phyloP scores from a whole-genome alignment of 164 flowering plant genomes.

The Aristolochia contorta region DNA sequence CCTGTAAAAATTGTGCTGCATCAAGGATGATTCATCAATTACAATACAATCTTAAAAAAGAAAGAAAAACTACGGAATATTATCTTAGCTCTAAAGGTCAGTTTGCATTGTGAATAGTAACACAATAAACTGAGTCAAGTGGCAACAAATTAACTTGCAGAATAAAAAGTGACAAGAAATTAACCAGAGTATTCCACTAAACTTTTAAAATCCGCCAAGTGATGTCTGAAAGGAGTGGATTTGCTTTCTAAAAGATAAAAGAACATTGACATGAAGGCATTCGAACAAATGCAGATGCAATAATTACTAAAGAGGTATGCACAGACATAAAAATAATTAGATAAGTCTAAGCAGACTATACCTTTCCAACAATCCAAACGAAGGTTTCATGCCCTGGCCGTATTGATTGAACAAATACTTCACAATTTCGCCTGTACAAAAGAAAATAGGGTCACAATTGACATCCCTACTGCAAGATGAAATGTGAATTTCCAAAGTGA shows the following conservation, averaged over 20 bases:
- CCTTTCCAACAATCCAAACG: slow-evolving; percentile 66
- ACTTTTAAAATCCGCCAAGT: too few relatives aligned
- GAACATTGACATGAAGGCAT: too few relatives aligned
- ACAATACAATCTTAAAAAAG: background rate
- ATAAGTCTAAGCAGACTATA: slow-evolving; percentile 10
- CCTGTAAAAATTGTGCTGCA: slow-evolving; percentile 67
- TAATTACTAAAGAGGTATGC: background rate
- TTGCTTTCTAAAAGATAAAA: too few relatives aligned
- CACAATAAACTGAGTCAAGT: too few relatives aligned
- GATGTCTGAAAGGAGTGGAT: too few relatives aligned
- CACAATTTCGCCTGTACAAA: slow-evolving; percentile 55
- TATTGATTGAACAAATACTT: slow-evolving; percentile 60
- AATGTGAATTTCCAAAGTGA: background rate
- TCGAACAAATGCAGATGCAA: too few relatives aligned
- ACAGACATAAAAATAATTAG: background rate
- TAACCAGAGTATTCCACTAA: too few relatives aligned
- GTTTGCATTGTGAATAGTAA: too few relatives aligned
- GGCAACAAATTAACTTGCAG: too few relatives aligned
- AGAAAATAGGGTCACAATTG: background rate
- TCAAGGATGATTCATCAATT: background rate
- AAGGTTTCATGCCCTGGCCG: slow-evolving; percentile 52
- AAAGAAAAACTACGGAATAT: background rate
- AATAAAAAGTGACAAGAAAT: too few relatives aligned
- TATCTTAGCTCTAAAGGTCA: background rate
- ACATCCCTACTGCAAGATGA: background rate